Base-by-base conservation (phyloP, 805 yeast genomes). In the Metschnikowia aberdeeniae region DNA sequence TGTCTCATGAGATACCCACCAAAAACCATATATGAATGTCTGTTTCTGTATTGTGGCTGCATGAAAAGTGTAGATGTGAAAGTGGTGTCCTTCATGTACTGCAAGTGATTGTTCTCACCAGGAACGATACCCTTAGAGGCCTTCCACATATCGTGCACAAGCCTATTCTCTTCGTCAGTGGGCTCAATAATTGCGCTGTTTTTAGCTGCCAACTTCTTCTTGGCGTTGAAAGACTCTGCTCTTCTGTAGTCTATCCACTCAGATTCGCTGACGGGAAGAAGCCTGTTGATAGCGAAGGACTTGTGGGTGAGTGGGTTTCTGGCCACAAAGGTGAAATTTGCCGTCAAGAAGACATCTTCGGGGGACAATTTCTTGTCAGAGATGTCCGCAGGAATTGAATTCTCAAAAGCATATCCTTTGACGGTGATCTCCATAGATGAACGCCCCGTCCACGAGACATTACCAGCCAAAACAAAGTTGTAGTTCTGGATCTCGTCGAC, bases 41-140 rank as follows among this genome's bases (percentile, higher is more conserved):
- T 80, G 71, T 90, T 90, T 67, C 97, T 80, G 69, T 89, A 90
- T 69, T 90, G 97, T 1, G 97, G 97, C 67, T 90, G 97, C 92
- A 90, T 92, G 66, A 89, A 82, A 58, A 84, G 77, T 6, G 96
- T 87, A 9, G 95, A 85, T 42, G 77, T 71, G 43, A 86, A 75
- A 42, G 64, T 68, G 1, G 97, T 83, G 50, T 87, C 84, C 40
- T 77, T 75, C 95, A 89, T 86, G 54, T 78, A 78, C 36, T 74
- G 69, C 27, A 83, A 63, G 50, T 77, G 78, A 20, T 63, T 64
- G 44, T 43, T 42, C 19, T 13, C 29, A 14, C 35, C 39, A 4
- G 43, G 44, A 14, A 41, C 32, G 13, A 52, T 37, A 29, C 34
- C 40, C 36, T 60, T 61, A 20, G 66, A 62, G 20, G 66, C 62